These are phyloP conservation scores for Aspergillus sp. DNA, from an alignment of 2,329 filamentous ascomycete genomes.

Conservation along the genomic window DNA sequence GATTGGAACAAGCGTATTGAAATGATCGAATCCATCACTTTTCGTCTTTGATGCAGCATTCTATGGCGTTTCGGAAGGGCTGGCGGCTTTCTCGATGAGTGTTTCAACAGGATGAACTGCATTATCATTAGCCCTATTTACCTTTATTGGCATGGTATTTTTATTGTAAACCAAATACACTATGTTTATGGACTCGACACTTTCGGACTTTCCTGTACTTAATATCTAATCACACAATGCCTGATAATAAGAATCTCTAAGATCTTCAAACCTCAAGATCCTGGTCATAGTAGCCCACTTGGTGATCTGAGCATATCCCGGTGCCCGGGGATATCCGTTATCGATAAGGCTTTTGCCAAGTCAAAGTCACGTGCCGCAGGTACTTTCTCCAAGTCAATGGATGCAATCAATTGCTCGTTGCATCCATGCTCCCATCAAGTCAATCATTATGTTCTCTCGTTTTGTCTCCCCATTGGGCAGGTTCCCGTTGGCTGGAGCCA, in stretches of 20 bases:
- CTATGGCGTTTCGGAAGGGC: too few relatives aligned
- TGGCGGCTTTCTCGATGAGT: too few relatives aligned
- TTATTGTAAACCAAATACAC: too few relatives aligned
- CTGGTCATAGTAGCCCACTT: background rate
- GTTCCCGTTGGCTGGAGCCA: constrained; percentile 10
- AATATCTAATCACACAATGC: too few relatives aligned
- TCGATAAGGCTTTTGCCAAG: constrained; percentile 12
- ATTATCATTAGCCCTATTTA: too few relatives aligned
- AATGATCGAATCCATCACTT: constrained; percentile 3
- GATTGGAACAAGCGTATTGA: constrained; percentile 35
- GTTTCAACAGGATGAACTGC: too few relatives aligned
- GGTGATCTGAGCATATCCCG: background rate
- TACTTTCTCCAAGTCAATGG: constrained; percentile 1
- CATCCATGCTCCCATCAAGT: constrained; percentile 10
- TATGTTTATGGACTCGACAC: too few relatives aligned
- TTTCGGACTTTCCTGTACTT: too few relatives aligned
- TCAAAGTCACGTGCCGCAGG: constrained; percentile 14
- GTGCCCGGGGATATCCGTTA: background rate
- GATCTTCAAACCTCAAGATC: background rate
- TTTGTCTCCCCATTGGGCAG: constrained; percentile 20
- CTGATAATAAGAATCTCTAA: too few relatives aligned
- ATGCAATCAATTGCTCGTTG: constrained; percentile 4
- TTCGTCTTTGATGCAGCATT: background rate
- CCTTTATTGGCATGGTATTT: too few relatives aligned
- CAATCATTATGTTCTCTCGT: constrained; percentile 24